Evolutionary conservation across 768 basidiomycete species (phyloP).

Genomic region (Lentinula raphanica): DNA sequence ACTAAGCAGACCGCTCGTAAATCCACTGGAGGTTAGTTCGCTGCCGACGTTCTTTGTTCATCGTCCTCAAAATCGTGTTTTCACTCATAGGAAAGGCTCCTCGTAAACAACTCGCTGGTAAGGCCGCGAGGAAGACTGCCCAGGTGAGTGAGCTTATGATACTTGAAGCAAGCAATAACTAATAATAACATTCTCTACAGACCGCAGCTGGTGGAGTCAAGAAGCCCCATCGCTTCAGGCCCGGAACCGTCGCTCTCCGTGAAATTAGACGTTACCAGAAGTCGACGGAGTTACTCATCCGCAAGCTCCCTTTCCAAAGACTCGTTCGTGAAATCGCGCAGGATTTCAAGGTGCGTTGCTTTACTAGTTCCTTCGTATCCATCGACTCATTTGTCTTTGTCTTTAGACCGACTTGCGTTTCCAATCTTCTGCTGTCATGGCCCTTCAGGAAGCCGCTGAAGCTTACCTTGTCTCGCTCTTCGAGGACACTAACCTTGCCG

Average conservation of each 20-base stretch:
- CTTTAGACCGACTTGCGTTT: constrained; percentile 67
- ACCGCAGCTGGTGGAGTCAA: constrained; percentile 63
- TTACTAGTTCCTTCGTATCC: neutral
- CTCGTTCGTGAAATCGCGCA: constrained; percentile 78
- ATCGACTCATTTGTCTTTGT: neutral
- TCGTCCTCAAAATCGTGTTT: neutral
- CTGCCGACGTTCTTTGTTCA: neutral
- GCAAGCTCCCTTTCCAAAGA: constrained; percentile 66
- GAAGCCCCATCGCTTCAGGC: constrained; percentile 79
- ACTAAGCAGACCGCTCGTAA: constrained; percentile 77
- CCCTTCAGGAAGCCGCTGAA: constrained; percentile 61
- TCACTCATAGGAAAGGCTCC: constrained; percentile 47
- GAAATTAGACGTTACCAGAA: constrained; percentile 67
- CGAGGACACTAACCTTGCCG: constrained; percentile 63
- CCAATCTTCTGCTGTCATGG: constrained; percentile 67
- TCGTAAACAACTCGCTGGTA: constrained; percentile 56
- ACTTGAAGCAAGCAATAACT: neutral
- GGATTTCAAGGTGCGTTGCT: constrained; percentile 60
- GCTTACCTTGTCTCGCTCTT: constrained; percentile 73
- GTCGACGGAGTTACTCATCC: constrained; percentile 58
- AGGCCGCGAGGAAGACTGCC: constrained; percentile 56
- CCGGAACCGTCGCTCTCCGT: constrained; percentile 73
- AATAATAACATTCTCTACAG: constrained; percentile 20
- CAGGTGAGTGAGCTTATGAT: constrained; percentile 23
- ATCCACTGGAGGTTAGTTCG: constrained; percentile 59